Evolutionary conservation across 225 moss, liverwort and hornwort species (phyloP).

Genomic region (Takakia lepidozioides): DNA sequence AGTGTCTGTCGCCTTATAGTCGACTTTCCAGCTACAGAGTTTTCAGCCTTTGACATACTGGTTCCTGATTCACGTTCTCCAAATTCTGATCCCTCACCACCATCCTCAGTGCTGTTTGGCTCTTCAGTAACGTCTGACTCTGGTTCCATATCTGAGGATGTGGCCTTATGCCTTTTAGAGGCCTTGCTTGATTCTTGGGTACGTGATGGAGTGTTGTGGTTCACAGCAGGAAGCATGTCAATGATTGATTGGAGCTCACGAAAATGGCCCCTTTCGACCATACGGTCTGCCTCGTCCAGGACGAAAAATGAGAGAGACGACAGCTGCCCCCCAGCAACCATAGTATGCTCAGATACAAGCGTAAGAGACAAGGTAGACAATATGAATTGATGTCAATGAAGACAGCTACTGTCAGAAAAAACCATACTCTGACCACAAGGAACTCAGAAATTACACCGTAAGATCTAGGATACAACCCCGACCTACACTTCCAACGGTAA

Average conservation of each 20-base stretch:
- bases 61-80: constrained; percentile 20
- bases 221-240: constrained; percentile 63
- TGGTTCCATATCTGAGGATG: constrained; percentile 24
- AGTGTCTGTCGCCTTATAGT: constrained; percentile 80
- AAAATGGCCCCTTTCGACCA: constrained; percentile 97
- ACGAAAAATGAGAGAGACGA: constrained; percentile 85
- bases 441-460: too few relatives aligned
- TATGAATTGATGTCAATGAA: too few relatives aligned
- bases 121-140: constrained; percentile 32
- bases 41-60: too few relatives aligned
- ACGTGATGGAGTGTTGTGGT: constrained; percentile 7
- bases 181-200: constrained; percentile 11
- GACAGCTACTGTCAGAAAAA: too few relatives aligned
- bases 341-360: too few relatives aligned
- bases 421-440: too few relatives aligned
- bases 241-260: constrained; percentile 91
- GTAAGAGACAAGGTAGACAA: too few relatives aligned
- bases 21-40: constrained; percentile 21
- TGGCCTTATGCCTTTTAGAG: constrained; percentile 25
- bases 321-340: constrained; percentile 39
- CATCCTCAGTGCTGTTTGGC: constrained; percentile 9
- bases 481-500: too few relatives aligned
- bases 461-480: too few relatives aligned
- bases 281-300: constrained; percentile 98
- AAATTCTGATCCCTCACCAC: constrained; percentile 15